A percentile compares a stretch with the other conserved stretches of the same genome.
phyloP scores from a whole-genome alignment of 2,329 filamentous ascomycete species.

The Aspergillus jensenii region DNA sequence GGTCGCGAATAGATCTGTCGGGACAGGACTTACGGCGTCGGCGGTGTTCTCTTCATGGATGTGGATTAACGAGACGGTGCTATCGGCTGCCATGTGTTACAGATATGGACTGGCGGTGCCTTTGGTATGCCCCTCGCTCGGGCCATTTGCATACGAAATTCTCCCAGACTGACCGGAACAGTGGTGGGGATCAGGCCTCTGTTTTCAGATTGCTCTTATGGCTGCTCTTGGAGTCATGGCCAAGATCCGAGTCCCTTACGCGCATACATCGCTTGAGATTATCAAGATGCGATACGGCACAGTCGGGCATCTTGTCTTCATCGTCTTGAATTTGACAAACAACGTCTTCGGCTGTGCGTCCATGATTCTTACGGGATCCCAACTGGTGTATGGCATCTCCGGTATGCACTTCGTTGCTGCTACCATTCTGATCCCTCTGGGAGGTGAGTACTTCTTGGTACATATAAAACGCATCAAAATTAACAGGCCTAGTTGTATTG shows the following conservation, averaged over 20 bases:
- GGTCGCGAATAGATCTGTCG: slow-evolving; percentile 39
- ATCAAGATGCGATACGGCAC: slow-evolving; percentile 50
- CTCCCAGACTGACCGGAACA: slow-evolving; percentile 9
- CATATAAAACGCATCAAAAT: not conserved
- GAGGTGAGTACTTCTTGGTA: slow-evolving; percentile 32
- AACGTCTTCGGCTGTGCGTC: slow-evolving; percentile 48
- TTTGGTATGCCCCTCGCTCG: slow-evolving; percentile 22
- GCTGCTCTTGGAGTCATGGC: slow-evolving; percentile 50
- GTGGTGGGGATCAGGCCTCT: slow-evolving; percentile 43
- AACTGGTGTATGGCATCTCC: slow-evolving; percentile 48
- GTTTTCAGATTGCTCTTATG: slow-evolving; percentile 53
- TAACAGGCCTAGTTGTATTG: slow-evolving; percentile 37
- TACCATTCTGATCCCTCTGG: slow-evolving; percentile 47
- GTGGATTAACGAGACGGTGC: slow-evolving; percentile 40
- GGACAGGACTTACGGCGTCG: slow-evolving; percentile 37
- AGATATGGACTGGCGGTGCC: slow-evolving; percentile 36
- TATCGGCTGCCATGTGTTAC: slow-evolving; percentile 35
- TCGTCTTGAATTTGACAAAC: slow-evolving; percentile 43
- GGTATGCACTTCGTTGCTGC: slow-evolving; percentile 52
- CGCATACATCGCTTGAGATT: slow-evolving; percentile 53
- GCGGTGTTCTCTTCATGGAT: slow-evolving; percentile 43
- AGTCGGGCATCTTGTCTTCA: slow-evolving; percentile 42
- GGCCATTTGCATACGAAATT: not conserved
- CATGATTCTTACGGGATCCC: slow-evolving; percentile 49
- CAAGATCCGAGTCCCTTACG: slow-evolving; percentile 52